A percentile compares a stretch with the other conserved stretches of the same genome.
phyloP scores from a whole-genome alignment of 345 rosid genomes.

The Euphorbia pulcherrima region DNA sequence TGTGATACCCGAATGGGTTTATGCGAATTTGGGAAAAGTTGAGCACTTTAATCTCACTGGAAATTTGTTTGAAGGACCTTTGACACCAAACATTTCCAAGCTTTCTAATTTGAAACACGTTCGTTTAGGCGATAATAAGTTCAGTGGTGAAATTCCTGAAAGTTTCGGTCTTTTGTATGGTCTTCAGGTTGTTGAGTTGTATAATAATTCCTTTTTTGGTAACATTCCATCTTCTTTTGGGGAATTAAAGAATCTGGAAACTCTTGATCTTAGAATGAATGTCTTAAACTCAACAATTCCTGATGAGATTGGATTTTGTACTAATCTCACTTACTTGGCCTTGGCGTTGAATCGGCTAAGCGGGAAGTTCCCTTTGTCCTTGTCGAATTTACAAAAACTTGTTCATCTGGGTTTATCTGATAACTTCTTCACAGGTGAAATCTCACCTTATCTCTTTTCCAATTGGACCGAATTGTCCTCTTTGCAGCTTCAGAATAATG shows the following conservation, averaged over 20 bases:
- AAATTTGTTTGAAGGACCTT: constrained; percentile 40
- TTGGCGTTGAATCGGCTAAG: constrained; percentile 46
- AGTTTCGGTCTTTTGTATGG: constrained; percentile 35
- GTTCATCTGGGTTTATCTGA: constrained; percentile 33
- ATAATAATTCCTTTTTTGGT: constrained; percentile 43
- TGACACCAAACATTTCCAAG: constrained; percentile 42
- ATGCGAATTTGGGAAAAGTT: constrained; percentile 40
- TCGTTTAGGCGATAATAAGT: constrained; percentile 30
- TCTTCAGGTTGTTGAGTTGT: constrained; percentile 40
- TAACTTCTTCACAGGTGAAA: constrained; percentile 44
- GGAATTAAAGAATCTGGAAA: constrained; percentile 36
- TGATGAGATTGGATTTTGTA: constrained; percentile 48
- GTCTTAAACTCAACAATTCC: constrained; percentile 52
- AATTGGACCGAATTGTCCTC: constrained; percentile 48
- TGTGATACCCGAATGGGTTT: constrained; percentile 39
- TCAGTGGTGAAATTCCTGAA: constrained; percentile 43
- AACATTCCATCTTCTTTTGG: constrained; percentile 55
- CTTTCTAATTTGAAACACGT: constrained; percentile 48
- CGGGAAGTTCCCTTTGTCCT: constrained; percentile 48
- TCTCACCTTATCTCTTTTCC: constrained; percentile 36
- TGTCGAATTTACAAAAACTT: constrained; percentile 41
- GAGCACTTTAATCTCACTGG: constrained; percentile 36
- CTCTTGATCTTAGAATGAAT: constrained; percentile 37
- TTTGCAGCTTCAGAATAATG: constrained; percentile 50
- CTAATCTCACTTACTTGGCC: constrained; percentile 50